Evolutionary conservation across 1,139 yeast species (phyloP).

Genomic region (Diutina ranongensis): DNA sequence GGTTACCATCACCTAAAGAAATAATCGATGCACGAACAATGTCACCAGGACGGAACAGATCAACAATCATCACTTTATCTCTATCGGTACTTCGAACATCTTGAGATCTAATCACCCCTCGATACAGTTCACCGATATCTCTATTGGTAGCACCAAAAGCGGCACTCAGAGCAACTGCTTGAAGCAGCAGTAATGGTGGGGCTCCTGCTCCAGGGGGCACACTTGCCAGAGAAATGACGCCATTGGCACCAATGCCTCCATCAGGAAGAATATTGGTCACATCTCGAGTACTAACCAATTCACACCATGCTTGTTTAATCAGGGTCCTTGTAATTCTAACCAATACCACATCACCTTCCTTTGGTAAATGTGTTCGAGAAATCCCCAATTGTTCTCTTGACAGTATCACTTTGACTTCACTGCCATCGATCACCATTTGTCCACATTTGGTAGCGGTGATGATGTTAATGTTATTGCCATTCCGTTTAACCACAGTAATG

Average conservation of each 20-base stretch:
- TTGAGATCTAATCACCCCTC: conserved; percentile 77
- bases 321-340: conserved; percentile 62
- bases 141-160: conserved; percentile 30
- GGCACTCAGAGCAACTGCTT: conserved; percentile 34
- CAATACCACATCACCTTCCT: conserved; percentile 75
- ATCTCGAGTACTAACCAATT: conserved; percentile 70
- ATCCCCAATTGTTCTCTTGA: neutral
- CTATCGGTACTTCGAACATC: conserved; percentile 88
- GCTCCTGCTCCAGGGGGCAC: conserved; percentile 42
- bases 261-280: conserved; percentile 48
- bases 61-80: conserved; percentile 71
- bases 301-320: conserved; percentile 66
- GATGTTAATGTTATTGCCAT: conserved; percentile 16
- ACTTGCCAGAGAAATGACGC: conserved; percentile 30
- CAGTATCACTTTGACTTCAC: neutral
- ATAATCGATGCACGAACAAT: conserved; percentile 72
- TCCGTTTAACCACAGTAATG: conserved; percentile 19
- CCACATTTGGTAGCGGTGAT: conserved; percentile 11
- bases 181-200: conserved; percentile 26
- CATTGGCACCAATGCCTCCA: conserved; percentile 57
- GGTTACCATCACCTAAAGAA: conserved; percentile 87
- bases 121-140: conserved; percentile 84
- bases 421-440: conserved; percentile 10
- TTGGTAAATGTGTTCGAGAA: conserved; percentile 51
- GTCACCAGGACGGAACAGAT: conserved; percentile 86